These are phyloP conservation scores for Neobulgaria alba DNA, from an alignment of 2,329 filamentous ascomycete genomes.

Conservation along the genomic window DNA sequence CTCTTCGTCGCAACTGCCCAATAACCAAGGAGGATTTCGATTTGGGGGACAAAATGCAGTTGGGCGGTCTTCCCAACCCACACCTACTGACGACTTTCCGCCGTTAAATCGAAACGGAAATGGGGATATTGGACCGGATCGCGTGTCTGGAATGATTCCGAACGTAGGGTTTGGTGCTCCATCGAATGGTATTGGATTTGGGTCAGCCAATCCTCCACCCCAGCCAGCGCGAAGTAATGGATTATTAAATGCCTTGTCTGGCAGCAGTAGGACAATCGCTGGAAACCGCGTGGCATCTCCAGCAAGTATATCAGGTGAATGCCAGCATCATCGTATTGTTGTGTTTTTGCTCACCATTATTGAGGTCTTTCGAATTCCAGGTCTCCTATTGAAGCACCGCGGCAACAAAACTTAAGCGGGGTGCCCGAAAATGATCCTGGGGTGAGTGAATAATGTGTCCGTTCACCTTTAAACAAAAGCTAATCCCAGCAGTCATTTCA, in stretches of 20 bases:
- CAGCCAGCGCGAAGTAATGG: slow-evolving; percentile 48
- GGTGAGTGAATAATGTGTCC: slow-evolving; percentile 14
- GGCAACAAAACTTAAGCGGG: slow-evolving; percentile 14
- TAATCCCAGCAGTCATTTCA: slow-evolving; percentile 16
- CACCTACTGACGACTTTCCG: slow-evolving; percentile 51
- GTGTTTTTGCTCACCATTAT: slow-evolving; percentile 6
- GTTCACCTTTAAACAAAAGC: not conserved
- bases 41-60: slow-evolving; percentile 29
- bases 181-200: slow-evolving; percentile 32
- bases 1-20: slow-evolving; percentile 26
- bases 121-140: slow-evolving; percentile 50
- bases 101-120: slow-evolving; percentile 49
- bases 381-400: slow-evolving; percentile 21
- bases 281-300: slow-evolving; percentile 25
- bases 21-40: slow-evolving; percentile 24
- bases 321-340: not conserved
- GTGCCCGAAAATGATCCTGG: slow-evolving; percentile 18
- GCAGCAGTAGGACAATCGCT: slow-evolving; percentile 44
- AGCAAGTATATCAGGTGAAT: slow-evolving; percentile 23
- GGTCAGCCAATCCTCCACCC: slow-evolving; percentile 25
- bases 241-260: slow-evolving; percentile 54
- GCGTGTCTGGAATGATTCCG: slow-evolving; percentile 42
- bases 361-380: slow-evolving; percentile 22
- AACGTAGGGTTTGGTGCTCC: slow-evolving; percentile 47
- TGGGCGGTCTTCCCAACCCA: slow-evolving; percentile 30